phyloP scores from a whole-genome alignment of 2,329 filamentous ascomycete genomes.

The Zelopaecilomyces penicillatus region DNA sequence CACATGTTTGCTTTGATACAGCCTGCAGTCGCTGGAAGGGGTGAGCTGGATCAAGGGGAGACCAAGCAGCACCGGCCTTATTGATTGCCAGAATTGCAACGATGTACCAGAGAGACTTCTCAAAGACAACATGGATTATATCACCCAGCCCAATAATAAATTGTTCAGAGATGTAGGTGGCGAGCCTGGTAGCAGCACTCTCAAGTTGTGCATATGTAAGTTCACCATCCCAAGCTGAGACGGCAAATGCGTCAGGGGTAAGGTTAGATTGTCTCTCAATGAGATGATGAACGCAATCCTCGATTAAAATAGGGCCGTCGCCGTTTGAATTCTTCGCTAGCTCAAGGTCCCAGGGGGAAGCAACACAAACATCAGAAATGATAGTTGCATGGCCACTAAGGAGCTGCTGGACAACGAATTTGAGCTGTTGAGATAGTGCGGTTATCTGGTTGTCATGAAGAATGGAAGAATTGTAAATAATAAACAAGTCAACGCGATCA shows the following conservation, averaged over 20 bases:
- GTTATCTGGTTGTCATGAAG: neutral
- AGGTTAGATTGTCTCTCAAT: slow-evolving; percentile 20
- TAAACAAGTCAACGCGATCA: neutral
- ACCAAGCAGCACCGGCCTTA: slow-evolving; percentile 25
- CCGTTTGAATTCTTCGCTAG: neutral
- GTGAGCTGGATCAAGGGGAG: slow-evolving; percentile 27
- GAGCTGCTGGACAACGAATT: neutral
- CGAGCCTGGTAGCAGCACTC: slow-evolving; percentile 28
- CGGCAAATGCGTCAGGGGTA: slow-evolving; percentile 25
- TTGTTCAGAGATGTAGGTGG: slow-evolving; percentile 16
- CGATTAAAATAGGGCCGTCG: no score
- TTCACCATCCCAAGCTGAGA: slow-evolving; percentile 35
- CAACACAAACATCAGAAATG: neutral
- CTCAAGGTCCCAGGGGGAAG: neutral
- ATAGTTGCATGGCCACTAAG: neutral
- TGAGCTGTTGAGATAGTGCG: neutral
- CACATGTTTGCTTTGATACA: slow-evolving; percentile 7
- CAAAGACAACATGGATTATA: slow-evolving; percentile 26
- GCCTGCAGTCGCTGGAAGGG: slow-evolving; percentile 19
- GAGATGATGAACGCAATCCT: neutral
- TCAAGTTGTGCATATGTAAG: slow-evolving; percentile 34
- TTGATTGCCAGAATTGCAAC: slow-evolving; percentile 27
- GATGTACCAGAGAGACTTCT: slow-evolving; percentile 28
- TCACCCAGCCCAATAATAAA: slow-evolving; percentile 13
- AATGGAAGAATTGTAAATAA: neutral